Evolutionary conservation across 805 yeast genomes (phyloP), one percentile per base, ranked within the genome.

Genomic region (Yarrowia divulgata): DNA sequence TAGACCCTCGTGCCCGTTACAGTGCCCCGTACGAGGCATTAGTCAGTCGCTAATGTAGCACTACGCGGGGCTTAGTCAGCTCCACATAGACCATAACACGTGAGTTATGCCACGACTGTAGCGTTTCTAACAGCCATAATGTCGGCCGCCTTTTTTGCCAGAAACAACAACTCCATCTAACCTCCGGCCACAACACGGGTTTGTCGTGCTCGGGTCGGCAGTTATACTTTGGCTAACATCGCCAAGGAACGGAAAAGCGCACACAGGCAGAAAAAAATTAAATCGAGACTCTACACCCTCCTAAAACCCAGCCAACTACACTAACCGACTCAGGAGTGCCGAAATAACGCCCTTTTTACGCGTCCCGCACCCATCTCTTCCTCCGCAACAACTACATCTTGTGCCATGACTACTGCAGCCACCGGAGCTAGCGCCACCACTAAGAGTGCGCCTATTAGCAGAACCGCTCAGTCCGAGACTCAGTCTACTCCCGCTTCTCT

Each of bases 181-280:
- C 42, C 16, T 39, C 42, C 37, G 16, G 42, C 42, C 42, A 39
- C 9, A 39, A n/a, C 14, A 50, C 57, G 57, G 29, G 42, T 52
- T 34, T 9, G 10, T n/a, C 57, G 35, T 54, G 60, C 60, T 54
- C 60, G 60, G 60, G 45, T 54, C 60, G 45, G 60, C 60, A 54
- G 60, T 54, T 54, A 54, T 54, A 54, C 60, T 54, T 54, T 54
- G 35, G 60, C 60, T 54, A 54, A 54, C 60, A 54, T 54, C 60
- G 60, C 60, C 60, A 54, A 54, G 60, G 45, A 54, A 14, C 45
- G 32, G 45, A 39, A 39, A 39, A 54, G 32, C 60, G 60, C 43
- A 35, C 43, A 37, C 18, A 37, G 37, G 14, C n/a, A 19, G 29
- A 39, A 54, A 54, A 52, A 54, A 54, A 39, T 54, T 39, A 54